A percentile compares a stretch with the other conserved stretches of the same genome.
phyloP scores from a whole-genome alignment of 108 stramenopile species.

The Cyclotella kingstonii region DNA sequence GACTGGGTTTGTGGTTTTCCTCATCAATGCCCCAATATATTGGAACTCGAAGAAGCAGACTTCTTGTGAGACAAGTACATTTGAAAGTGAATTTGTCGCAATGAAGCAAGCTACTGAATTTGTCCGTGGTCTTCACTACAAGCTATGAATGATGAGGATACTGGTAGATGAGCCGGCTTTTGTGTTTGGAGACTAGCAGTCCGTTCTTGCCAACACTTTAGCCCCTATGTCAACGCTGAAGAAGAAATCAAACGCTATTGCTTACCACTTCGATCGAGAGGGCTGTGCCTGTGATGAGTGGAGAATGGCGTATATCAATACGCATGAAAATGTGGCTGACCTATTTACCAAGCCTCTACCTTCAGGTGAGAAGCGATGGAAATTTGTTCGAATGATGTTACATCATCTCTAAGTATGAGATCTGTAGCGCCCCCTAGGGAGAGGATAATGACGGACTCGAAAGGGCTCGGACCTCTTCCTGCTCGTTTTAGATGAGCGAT shows the following conservation, averaged over 20 bases:
- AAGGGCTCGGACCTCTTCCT: too few species aligned
- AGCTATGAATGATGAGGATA: slow-evolving; percentile 61
- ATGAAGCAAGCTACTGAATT: slow-evolving; percentile 45
- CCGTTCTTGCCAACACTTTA: slow-evolving; percentile 27
- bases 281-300: background rate
- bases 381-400: too few species aligned
- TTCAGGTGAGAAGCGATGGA: too few species aligned
- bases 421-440: too few species aligned
- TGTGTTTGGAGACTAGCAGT: too few species aligned
- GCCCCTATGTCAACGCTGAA: slow-evolving; percentile 41
- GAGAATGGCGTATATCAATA: too few species aligned
- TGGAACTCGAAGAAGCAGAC: slow-evolving; percentile 50
- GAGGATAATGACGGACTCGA: too few species aligned
- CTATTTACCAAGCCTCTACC: too few species aligned
- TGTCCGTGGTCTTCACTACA: slow-evolving; percentile 50
- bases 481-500: too few species aligned
- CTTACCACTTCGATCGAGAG: slow-evolving; percentile 46
- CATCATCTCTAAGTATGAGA: too few species aligned
- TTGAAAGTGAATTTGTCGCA: slow-evolving; percentile 47
- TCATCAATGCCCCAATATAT: slow-evolving; percentile 33
- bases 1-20: slow-evolving; percentile 37
- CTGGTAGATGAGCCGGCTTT: slow-evolving; percentile 13
- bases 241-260: slow-evolving; percentile 44
- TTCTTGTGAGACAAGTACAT: too few species aligned
- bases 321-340: too few species aligned